phyloP scores from a whole-genome alignment of 2,329 filamentous ascomycete species.

The Alternaria sp. region DNA sequence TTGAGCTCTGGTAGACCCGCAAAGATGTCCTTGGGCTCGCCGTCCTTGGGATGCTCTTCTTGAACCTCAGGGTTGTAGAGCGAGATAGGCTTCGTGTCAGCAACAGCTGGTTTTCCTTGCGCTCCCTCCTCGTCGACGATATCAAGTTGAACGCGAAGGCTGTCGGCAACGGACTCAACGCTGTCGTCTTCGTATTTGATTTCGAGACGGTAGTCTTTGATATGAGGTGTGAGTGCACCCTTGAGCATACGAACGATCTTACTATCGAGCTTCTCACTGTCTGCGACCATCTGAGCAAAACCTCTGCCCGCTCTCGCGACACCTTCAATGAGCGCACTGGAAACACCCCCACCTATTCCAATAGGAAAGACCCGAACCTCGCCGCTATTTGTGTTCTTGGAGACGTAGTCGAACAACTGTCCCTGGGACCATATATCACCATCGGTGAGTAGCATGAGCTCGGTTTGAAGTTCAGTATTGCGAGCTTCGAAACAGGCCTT shows the following conservation, averaged over 20 bases:
- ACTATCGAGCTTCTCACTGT: conserved; percentile 14
- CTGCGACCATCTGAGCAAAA: conserved; percentile 14
- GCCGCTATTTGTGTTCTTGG: background rate
- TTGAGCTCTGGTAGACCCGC: conserved; percentile 5
- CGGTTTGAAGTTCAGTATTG: conserved; percentile 1
- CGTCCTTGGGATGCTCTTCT: conserved; percentile 10
- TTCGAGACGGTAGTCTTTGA: conserved; percentile 14
- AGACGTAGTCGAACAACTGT: conserved; percentile 5
- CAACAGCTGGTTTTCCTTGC: background rate
- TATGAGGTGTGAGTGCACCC: conserved; percentile 16
- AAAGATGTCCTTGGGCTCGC: conserved; percentile 5
- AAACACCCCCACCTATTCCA: conserved; percentile 12
- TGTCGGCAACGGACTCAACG: conserved; percentile 10
- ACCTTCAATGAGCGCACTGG: conserved; percentile 12
- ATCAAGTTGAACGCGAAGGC: background rate
- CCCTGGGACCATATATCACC: conserved; percentile 15
- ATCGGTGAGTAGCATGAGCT: conserved; percentile 15
- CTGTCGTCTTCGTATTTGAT: conserved; percentile 17
- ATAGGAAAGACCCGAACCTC: conserved; percentile 15
- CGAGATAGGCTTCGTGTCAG: conserved; percentile 1
- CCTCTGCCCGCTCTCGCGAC: conserved; percentile 15
- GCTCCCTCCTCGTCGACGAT: background rate
- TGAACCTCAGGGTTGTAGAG: background rate
- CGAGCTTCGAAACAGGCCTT: conserved; percentile 8
- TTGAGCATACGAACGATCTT: conserved; percentile 20